These are phyloP conservation scores for Candida maesae DNA, from an alignment of 805 yeast species.

Conservation along the genomic window DNA sequence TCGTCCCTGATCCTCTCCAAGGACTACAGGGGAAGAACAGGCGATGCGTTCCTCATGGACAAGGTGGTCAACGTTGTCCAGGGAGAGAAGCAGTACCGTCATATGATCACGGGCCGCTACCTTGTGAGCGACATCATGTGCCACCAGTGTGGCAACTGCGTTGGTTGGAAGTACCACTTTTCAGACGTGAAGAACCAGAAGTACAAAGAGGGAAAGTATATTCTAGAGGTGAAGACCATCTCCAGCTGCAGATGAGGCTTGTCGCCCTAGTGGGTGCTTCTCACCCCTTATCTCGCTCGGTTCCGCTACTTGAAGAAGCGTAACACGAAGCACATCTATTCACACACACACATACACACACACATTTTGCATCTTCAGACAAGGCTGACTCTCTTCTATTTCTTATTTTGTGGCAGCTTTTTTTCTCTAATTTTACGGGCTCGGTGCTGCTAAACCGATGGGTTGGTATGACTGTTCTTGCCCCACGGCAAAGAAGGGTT, in stretches of 20 bases:
- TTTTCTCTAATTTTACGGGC: no score
- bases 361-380: no score
- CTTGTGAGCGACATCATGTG: constrained; percentile 54
- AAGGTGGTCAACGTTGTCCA: constrained; percentile 44
- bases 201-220: constrained; percentile 59
- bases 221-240: constrained; percentile 38
- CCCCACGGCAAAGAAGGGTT: no score
- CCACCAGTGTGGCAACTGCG: constrained; percentile 46
- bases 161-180: constrained; percentile 63
- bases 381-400: no score
- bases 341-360: no score
- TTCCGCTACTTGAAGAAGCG: no score
- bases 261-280: no score
- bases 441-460: no score
- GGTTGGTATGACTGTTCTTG: no score
- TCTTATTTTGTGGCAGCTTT: no score
- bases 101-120: constrained; percentile 60
- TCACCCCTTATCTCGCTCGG: no score
- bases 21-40: constrained; percentile 54
- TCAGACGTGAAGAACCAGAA: constrained; percentile 43
- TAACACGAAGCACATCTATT: no score
- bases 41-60: constrained; percentile 54
- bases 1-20: constrained; percentile 35
- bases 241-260: constrained; percentile 27
- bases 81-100: constrained; percentile 28